Base-by-base conservation (phyloP, 2,329 filamentous ascomycete species). In the Cladorrhinum sp. region DNA sequence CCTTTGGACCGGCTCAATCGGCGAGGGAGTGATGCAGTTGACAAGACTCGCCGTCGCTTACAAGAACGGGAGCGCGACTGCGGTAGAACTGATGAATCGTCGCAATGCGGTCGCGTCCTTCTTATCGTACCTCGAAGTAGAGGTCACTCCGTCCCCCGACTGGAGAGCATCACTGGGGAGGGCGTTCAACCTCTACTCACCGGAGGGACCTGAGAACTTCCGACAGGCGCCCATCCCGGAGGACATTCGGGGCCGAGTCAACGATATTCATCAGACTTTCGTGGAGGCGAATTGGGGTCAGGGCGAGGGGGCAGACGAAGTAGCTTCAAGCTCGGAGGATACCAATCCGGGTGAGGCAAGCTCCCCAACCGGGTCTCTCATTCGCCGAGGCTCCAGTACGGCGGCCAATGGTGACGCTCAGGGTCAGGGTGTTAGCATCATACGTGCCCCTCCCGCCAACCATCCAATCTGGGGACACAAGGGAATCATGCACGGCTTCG, bases 401-500 rank as follows among this genome's bases (percentile, higher is more conserved):
- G n/a, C 6, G 27, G 27, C 6, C 27, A 32, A 32, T 32, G 27
- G 27, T 12, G 12, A 32, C 12, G 27, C 6, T n/a, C n/a, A n/a
- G n/a, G n/a, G n/a, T n/a, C n/a, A n/a, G n/a, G 51, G 51, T n/a
- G 29, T 54, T 41, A 54, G 51, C 18, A 38, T 1, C 20, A 23
- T 64, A 45, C 52, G 36, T 8, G 50, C 56, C 2, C 69, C 69
- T 13, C 65, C 65, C 0, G 1, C 27, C 2, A 55, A 66, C 45
- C 70, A 75, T 27, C 67, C 65, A 0, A 69, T 73, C 55, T 75
- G 65, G 63, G 73, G 73, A 18, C 2, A 24, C 9, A 12, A 56
- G 1, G 71, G 73, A 3, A 70, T 73, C 48, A 73, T 73, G 69
- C 64, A 70, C 41, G 72, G 71, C 18, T 6, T 74, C 1, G 50